phyloP scores from a whole-genome alignment of 257 asterid genomes.

The Penstemon eatonii region DNA sequence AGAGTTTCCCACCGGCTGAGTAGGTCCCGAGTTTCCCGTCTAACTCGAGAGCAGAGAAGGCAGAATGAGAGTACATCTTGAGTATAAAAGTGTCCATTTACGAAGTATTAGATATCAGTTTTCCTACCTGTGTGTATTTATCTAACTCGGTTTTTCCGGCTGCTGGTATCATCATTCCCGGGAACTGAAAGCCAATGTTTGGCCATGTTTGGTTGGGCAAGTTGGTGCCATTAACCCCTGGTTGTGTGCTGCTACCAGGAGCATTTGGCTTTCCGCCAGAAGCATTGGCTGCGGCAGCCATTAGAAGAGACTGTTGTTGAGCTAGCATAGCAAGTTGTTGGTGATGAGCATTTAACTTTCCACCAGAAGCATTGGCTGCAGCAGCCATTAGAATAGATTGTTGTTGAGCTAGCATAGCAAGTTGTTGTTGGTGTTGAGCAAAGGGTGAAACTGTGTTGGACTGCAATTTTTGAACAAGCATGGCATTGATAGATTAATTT shows the following conservation, averaged over 20 bases:
- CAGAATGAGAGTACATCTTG: conserved; percentile 30
- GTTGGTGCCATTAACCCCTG: conserved; percentile 52
- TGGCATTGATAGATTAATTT: conserved; percentile 17
- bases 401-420: conserved; percentile 72
- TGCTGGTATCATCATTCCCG: conserved; percentile 63
- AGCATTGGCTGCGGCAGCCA: conserved; percentile 74
- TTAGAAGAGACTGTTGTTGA: conserved; percentile 73
- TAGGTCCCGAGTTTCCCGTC: conserved; percentile 54
- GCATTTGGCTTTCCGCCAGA: conserved; percentile 51
- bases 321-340: conserved; percentile 90
- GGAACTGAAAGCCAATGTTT: conserved; percentile 68
- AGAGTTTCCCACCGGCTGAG: conserved; percentile 41
- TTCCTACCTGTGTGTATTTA: conserved; percentile 69
- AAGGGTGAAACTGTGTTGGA: conserved; percentile 69
- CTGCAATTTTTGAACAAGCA: conserved; percentile 39
- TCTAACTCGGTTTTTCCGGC: conserved; percentile 54
- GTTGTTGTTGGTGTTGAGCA: conserved; percentile 69
- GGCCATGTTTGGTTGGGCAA: conserved; percentile 67
- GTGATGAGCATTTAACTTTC: conserved; percentile 50
- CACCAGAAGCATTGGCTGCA: conserved; percentile 26
- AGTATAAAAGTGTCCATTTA: conserved; percentile 29
- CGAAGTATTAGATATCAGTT: conserved; percentile 24
- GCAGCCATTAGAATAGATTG: conserved; percentile 71
- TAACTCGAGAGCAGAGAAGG: conserved; percentile 23
- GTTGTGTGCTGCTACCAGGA: conserved; percentile 54